Evolutionary conservation across 2,329 filamentous ascomycete species (phyloP).

Genomic region (Aureobasidium pullulans): DNA sequence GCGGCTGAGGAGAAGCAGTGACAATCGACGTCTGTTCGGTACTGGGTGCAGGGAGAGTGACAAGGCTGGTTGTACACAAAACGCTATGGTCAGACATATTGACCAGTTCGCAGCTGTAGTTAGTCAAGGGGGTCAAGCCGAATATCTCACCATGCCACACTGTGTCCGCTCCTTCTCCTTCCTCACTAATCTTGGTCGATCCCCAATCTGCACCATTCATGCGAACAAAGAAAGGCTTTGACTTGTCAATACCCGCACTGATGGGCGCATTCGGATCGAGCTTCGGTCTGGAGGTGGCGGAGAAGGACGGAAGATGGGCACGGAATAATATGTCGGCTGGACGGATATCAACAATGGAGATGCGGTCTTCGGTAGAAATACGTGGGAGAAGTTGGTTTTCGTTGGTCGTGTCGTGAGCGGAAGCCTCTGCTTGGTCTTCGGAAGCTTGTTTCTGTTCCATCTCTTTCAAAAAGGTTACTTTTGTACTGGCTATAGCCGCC

Average conservation of each 20-base stretch:
- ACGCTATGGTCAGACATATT: constrained; percentile 58
- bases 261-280: constrained; percentile 33
- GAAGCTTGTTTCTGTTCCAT: constrained; percentile 66
- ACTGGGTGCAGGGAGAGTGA: constrained; percentile 55
- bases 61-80: constrained; percentile 64
- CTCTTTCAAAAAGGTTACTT: constrained; percentile 89
- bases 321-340: constrained; percentile 68
- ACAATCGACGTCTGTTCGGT: constrained; percentile 43
- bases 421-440: constrained; percentile 64
- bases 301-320: constrained; percentile 27
- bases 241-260: constrained; percentile 50
- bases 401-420: constrained; percentile 40
- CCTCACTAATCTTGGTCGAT: constrained; percentile 58
- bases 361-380: constrained; percentile 49
- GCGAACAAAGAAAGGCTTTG: constrained; percentile 70
- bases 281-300: constrained; percentile 21
- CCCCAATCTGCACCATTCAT: constrained; percentile 77
- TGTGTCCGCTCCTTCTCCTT: constrained; percentile 37
- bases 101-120: constrained; percentile 73
- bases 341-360: constrained; percentile 76
- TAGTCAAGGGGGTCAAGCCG: constrained; percentile 62
- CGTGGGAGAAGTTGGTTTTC: background rate
- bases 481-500: constrained; percentile 90
- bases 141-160: constrained; percentile 62
- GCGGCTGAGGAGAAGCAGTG: constrained; percentile 46